Conservation (phyloP, 495 filamentous ascomycete species). For the Monascus purpureus region DNA sequence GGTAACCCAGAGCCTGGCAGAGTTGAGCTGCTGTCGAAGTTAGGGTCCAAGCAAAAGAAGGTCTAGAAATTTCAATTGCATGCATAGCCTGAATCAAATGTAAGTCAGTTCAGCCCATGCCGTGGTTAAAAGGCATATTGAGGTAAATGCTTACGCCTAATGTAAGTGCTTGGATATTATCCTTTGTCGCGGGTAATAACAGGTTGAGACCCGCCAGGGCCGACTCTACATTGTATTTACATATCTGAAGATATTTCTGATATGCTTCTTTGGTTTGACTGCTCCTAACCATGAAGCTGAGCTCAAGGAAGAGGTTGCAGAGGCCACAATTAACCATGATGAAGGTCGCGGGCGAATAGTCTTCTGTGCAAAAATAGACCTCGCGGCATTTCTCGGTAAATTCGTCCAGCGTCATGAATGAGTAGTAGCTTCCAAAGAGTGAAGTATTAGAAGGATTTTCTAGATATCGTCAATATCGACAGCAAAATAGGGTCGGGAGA, state of each 20-base stretch:
- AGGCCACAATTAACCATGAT: conserved; percentile 43
- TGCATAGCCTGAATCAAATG: conserved; percentile 26
- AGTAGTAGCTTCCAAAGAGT: conserved; percentile 17
- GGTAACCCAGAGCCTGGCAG: conserved; percentile 51
- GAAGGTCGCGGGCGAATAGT: conserved; percentile 39
- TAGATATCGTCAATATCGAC: too few species aligned
- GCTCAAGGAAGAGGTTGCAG: conserved; percentile 42
- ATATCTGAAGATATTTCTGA: conserved; percentile 25
- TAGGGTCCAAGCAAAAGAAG: conserved; percentile 48
- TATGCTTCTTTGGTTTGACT: conserved; percentile 16
- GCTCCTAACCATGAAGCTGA: conserved; percentile 19
- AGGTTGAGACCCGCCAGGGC: conserved; percentile 43
- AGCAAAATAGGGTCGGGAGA: too few species aligned
- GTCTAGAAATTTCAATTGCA: conserved; percentile 48
- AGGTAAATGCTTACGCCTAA: conserved; percentile 34
- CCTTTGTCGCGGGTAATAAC: conserved; percentile 40
- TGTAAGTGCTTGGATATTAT: conserved; percentile 45
- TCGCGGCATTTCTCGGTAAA: conserved; percentile 45
- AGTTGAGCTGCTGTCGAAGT: conserved; percentile 42
- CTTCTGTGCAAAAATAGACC: conserved; percentile 45
- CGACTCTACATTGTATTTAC: conserved; percentile 44
- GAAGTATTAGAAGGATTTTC: conserved; percentile 9
- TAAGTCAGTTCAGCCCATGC: background rate
- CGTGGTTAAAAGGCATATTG: too few species aligned
- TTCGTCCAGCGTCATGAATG: conserved; percentile 33